Evolutionary conservation across 169 alveolate species (phyloP).

Genomic region (Cryptosporidium bovis): DNA sequence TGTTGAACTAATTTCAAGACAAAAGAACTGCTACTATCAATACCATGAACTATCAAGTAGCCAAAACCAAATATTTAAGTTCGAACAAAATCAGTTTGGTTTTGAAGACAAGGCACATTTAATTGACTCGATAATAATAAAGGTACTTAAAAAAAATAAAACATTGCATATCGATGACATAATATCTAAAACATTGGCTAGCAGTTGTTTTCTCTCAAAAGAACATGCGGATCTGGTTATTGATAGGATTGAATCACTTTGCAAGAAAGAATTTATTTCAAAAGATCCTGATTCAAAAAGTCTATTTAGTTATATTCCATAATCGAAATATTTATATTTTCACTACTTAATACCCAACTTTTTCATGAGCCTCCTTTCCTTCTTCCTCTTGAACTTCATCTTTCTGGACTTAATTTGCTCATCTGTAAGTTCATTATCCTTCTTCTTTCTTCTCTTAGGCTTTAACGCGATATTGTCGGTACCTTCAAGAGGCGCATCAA

Average conservation of each 20-base stretch:
- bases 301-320: slow-evolving; percentile 53
- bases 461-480: background rate
- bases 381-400: slow-evolving; percentile 10
- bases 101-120: slow-evolving; percentile 18
- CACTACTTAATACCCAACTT: background rate
- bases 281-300: slow-evolving; percentile 26
- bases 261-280: slow-evolving; percentile 55
- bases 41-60: background rate
- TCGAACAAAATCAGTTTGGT: background rate
- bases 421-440: background rate
- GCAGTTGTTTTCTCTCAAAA: background rate
- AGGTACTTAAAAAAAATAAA: slow-evolving; percentile 39
- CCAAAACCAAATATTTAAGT: background rate
- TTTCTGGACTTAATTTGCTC: slow-evolving; percentile 19
- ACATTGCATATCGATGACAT: slow-evolving; percentile 59
- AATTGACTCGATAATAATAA: slow-evolving; percentile 44
- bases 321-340: background rate
- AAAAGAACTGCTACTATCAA: background rate
- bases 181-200: slow-evolving; percentile 4
- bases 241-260: slow-evolving; percentile 18
- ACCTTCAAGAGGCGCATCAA: background rate
- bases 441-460: slow-evolving; percentile 6
- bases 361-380: background rate
- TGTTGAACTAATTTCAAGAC: background rate
- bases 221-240: slow-evolving; percentile 20